These are phyloP conservation scores for Paraconiothyrium sp. DNA, from an alignment of 2,329 filamentous ascomycete genomes.

Conservation along the genomic window DNA sequence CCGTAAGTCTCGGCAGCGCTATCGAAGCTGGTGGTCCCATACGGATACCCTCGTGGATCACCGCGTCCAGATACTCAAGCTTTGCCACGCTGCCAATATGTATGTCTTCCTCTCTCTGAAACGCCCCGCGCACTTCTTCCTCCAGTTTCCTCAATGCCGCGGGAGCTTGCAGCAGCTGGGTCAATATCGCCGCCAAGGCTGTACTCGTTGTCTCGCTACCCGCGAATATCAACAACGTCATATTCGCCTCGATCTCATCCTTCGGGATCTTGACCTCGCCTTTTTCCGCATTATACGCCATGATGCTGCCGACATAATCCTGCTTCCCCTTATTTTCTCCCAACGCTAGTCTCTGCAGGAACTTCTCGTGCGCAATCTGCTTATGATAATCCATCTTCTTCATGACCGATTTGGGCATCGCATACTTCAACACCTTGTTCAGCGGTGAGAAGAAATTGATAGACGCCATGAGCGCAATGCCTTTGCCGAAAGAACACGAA, in stretches of 20 bases:
- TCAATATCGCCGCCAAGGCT: conserved; percentile 43
- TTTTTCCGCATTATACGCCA: conserved; percentile 37
- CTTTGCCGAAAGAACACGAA: conserved; percentile 38
- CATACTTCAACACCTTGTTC: conserved; percentile 23
- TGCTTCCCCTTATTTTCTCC: conserved; percentile 35
- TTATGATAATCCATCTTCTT: conserved; percentile 29
- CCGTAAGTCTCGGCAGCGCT: conserved; percentile 32
- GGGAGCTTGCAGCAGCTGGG: conserved; percentile 35
- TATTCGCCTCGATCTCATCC: conserved; percentile 49
- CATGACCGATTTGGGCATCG: conserved; percentile 22
- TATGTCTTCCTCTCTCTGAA: conserved; percentile 32
- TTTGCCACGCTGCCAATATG: conserved; percentile 27
- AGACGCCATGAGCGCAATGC: conserved; percentile 31
- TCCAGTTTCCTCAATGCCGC: conserved; percentile 21
- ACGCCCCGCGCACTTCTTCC: conserved; percentile 29
- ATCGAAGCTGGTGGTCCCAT: conserved; percentile 32
- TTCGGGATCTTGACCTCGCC: conserved; percentile 27
- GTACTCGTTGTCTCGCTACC: conserved; percentile 53
- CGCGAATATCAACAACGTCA: conserved; percentile 48
- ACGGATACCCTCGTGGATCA: conserved; percentile 44
- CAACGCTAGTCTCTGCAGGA: conserved; percentile 41
- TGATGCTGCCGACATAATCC: conserved; percentile 34
- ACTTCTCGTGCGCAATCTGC: conserved; percentile 26
- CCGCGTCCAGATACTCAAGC: conserved; percentile 39
- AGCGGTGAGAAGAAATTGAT: conserved; percentile 34